Conservation (phyloP, 2,329 filamentous ascomycete genomes). For the Akanthomyces lecanii region DNA sequence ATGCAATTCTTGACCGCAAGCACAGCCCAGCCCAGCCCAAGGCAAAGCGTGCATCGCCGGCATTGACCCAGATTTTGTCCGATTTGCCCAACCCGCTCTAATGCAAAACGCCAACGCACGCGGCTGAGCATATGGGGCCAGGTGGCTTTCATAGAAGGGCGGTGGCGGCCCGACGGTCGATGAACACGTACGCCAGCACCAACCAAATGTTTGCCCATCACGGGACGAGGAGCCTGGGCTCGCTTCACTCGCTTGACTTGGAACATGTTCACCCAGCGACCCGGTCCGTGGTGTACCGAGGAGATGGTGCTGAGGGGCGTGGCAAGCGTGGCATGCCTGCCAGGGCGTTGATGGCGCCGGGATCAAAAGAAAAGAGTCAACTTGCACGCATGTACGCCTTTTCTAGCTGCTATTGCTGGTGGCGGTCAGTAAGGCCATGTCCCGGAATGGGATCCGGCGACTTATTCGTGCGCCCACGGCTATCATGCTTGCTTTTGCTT, state of each 20-base stretch:
- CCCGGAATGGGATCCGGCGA: conserved; percentile 11
- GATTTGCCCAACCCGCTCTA: conserved; percentile 5
- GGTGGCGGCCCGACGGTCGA: conserved; percentile 11
- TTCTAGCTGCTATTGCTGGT: neutral
- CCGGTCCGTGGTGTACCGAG: conserved; percentile 7
- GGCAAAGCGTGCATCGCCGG: conserved; percentile 4
- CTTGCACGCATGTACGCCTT: neutral
- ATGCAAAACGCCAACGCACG: conserved; percentile 9
- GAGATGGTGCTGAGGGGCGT: conserved; percentile 3
- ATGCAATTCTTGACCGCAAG: conserved; percentile 8
- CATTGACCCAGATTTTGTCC: neutral
- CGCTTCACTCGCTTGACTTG: neutral
- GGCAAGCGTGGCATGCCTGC: conserved; percentile 9
- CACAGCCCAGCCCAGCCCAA: conserved; percentile 10
- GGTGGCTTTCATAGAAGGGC: conserved; percentile 12
- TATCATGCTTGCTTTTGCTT: conserved; percentile 13
- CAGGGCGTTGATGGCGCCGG: neutral
- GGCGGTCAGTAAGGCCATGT: conserved; percentile 10
- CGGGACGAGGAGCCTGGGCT: conserved; percentile 4
- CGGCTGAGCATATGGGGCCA: conserved; percentile 9
- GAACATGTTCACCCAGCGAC: conserved; percentile 14
- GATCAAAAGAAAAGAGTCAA: conserved; percentile 11
- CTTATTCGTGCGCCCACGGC: conserved; percentile 5
- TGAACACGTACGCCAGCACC: conserved; percentile 8
- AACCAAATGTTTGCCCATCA: neutral